Evolutionary conservation across 768 basidiomycete genomes (phyloP).

Genomic region (Termitomyces sp.): DNA sequence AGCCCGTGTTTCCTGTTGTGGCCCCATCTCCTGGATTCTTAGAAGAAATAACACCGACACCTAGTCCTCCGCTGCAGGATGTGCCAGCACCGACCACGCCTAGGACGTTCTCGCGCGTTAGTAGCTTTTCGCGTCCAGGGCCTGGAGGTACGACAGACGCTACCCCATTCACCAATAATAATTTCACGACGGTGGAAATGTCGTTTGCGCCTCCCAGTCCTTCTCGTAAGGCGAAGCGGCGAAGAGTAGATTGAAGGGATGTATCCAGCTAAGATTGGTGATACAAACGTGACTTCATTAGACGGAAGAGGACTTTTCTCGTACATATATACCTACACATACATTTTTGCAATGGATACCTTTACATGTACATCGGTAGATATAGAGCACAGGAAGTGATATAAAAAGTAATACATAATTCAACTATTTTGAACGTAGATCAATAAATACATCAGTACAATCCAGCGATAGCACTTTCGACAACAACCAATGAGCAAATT

Average conservation of each 20-base stretch:
- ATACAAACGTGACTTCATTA: not conserved
- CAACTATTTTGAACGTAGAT: too few species aligned
- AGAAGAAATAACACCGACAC: slow-evolving; percentile 6
- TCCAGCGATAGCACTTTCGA: not conserved
- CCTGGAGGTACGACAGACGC: slow-evolving; percentile 11
- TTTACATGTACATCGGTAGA: not conserved
- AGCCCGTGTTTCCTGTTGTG: not conserved
- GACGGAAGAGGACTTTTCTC: not conserved
- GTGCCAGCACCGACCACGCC: slow-evolving; percentile 15
- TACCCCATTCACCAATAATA: slow-evolving; percentile 35
- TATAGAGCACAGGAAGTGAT: not conserved
- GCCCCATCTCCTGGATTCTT: not conserved
- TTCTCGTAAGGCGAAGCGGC: slow-evolving; percentile 3
- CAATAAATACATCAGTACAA: not conserved
- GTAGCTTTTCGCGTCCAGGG: slow-evolving; percentile 23
- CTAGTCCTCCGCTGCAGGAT: slow-evolving; percentile 34
- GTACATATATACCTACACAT: not conserved
- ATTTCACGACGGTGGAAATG: slow-evolving; percentile 44
- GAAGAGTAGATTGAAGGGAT: slow-evolving; percentile 6
- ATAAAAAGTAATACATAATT: not conserved
- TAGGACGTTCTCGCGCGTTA: slow-evolving; percentile 15
- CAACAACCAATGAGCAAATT: not conserved
- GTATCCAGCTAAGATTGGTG: not conserved
- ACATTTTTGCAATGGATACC: not conserved
- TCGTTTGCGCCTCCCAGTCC: slow-evolving; percentile 32